phyloP scores from a whole-genome alignment of 2,329 filamentous ascomycete species.

The Xylaria sp. region DNA sequence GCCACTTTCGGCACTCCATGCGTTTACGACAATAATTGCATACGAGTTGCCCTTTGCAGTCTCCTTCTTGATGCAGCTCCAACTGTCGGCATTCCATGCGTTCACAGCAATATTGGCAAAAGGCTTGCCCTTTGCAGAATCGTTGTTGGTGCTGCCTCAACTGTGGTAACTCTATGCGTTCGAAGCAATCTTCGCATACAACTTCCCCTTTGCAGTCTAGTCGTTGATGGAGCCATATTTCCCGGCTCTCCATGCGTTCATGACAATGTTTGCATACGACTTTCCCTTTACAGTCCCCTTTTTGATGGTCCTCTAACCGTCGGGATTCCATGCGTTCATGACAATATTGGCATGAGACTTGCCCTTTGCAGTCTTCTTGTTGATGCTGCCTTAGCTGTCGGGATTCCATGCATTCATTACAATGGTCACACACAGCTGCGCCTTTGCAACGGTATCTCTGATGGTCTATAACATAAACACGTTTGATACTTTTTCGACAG shows the following conservation, averaged over 20 bases:
- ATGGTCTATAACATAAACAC: not conserved
- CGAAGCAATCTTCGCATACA: too few species aligned
- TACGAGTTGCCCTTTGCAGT: not conserved
- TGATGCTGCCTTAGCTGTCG: too few species aligned
- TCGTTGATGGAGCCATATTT: too few species aligned
- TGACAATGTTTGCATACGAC: not conserved
- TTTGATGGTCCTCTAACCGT: too few species aligned
- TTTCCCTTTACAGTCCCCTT: not conserved
- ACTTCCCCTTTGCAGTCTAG: too few species aligned
- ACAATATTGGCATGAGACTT: not conserved
- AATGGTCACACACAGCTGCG: not conserved
- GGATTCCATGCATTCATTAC: too few species aligned
- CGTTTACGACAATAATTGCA: not conserved
- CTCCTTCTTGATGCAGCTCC: not conserved
- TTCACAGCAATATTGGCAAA: not conserved
- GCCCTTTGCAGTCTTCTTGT: not conserved
- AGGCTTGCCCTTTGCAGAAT: too few species aligned
- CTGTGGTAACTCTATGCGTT: accelerated
- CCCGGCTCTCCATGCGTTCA: not conserved
- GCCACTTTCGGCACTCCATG: too few species aligned
- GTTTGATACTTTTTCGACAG: not conserved
- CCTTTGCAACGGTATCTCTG: not conserved
- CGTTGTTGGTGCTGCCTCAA: too few species aligned
- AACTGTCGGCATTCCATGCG: too few species aligned
- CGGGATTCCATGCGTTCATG: not conserved